Base-by-base conservation (phyloP, 345 rosid genomes). In the Angophora floribunda region DNA sequence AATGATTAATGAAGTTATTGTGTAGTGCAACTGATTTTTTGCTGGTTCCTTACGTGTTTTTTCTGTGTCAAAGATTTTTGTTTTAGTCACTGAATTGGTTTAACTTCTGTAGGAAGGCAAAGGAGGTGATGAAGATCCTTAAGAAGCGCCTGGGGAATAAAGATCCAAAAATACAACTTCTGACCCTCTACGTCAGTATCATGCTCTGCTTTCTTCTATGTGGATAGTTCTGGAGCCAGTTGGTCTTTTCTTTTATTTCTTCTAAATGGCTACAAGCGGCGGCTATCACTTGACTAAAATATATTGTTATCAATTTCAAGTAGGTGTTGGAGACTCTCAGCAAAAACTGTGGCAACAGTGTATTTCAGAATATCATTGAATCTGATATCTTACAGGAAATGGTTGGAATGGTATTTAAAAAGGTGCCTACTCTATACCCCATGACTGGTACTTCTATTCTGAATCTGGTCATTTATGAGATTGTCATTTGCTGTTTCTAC, bases 361-460 rank as follows among this genome's bases (percentile, higher is more conserved):
- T 97, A 57, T 95, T 95, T 91, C 96, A 94, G 93, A 96, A 93
- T 92, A 97, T 98, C 30, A 88, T 94, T 51, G 98, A 95, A 89
- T 96, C 98, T 86, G 99, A 96, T 89, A 94, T 98, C 90, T 92
- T 98, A 86, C 97, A 90, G 90, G 99, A 98, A 84, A 98, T 97
- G 99, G 99, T 98, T 90, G 97, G 95, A 91, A 92, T 96, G 89
- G 98, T 97, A 63, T 96, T 97, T 93, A 97, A 95, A 93, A 98
- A 98, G 99, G 99, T 98, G 90, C 63, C 49, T 50, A 7, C 61
- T 57, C 90, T 30, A 32, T 65, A 14, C 51, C 6, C 87, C 88
- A 87, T 63, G n/a, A 79, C 86, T 85, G n/a, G 86, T 59, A 63
- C 87, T 85, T 70, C 22, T 59, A 32, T 36, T 49, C 59, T 24